These are phyloP conservation scores for Eucalyptus albens DNA, from an alignment of 345 rosid species.

Conservation along the genomic window DNA sequence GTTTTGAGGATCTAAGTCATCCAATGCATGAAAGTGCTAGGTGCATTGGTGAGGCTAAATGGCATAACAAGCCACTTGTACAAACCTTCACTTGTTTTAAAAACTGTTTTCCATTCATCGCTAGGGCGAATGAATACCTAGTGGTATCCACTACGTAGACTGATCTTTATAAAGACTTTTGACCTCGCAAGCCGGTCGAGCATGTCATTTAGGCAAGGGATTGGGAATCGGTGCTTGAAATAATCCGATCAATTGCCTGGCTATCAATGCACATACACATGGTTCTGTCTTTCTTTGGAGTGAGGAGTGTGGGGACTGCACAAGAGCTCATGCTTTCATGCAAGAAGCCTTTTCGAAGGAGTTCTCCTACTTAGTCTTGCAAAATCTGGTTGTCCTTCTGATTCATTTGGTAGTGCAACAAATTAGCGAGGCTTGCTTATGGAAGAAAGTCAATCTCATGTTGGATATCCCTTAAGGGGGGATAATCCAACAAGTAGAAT, in stretches of 20 bases:
- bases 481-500: background rate
- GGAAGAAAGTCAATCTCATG: background rate
- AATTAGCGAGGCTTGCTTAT: background rate
- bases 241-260: background rate
- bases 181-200: background rate
- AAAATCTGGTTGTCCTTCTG: background rate
- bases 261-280: background rate
- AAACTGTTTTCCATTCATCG: background rate
- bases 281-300: background rate
- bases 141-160: background rate
- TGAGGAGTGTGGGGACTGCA: background rate
- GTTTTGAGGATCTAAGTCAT: background rate
- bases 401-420: background rate
- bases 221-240: background rate
- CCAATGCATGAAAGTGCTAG: background rate
- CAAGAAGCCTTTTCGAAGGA: background rate
- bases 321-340: background rate
- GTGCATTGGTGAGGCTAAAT: background rate
- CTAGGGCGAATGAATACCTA: background rate
- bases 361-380: background rate
- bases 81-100: background rate
- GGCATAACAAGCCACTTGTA: background rate
- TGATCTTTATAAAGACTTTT: background rate
- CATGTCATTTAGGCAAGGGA: background rate
- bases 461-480: background rate